Conservation (phyloP, 1,284 basidiomycete species). For the Naganishia sp. region DNA sequence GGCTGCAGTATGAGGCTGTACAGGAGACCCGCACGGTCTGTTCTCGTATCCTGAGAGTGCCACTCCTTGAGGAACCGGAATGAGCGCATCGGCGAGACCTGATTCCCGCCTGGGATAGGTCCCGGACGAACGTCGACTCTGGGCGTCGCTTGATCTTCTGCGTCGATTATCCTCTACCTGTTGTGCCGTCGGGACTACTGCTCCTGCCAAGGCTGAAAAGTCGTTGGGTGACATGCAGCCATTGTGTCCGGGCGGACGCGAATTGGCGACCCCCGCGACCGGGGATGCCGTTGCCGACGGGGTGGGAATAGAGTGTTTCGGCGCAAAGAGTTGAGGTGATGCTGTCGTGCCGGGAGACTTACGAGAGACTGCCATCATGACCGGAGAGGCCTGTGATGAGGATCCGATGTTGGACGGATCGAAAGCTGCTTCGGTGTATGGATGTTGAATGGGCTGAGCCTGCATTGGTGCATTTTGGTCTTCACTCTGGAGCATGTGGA, state of each 20-base stretch:
- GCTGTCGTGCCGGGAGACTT: background rate
- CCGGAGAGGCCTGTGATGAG: background rate
- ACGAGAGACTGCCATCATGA: background rate
- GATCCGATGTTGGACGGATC: too few species aligned
- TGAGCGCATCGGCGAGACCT: background rate
- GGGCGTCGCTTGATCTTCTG: background rate
- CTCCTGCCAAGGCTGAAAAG: conserved; percentile 9
- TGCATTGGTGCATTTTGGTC: too few species aligned
- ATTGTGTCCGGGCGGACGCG: background rate
- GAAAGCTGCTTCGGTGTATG: too few species aligned
- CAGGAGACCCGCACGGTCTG: too few species aligned
- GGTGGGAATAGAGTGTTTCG: too few species aligned
- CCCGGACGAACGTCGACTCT: background rate
- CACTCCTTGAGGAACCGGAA: background rate
- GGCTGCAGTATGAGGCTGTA: too few species aligned
- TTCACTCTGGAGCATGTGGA: too few species aligned
- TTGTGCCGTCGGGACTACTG: background rate
- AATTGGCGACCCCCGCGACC: too few species aligned
- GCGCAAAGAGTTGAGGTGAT: background rate
- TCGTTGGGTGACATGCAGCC: background rate
- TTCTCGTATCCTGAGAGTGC: background rate
- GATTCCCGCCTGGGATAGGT: background rate
- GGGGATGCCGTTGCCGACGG: too few species aligned
- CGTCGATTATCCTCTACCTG: conserved; percentile 7
- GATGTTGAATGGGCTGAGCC: too few species aligned